Evolutionary conservation across 176 grass and related monocot species (phyloP).

Genomic region (Rhynchospora tenuis): DNA sequence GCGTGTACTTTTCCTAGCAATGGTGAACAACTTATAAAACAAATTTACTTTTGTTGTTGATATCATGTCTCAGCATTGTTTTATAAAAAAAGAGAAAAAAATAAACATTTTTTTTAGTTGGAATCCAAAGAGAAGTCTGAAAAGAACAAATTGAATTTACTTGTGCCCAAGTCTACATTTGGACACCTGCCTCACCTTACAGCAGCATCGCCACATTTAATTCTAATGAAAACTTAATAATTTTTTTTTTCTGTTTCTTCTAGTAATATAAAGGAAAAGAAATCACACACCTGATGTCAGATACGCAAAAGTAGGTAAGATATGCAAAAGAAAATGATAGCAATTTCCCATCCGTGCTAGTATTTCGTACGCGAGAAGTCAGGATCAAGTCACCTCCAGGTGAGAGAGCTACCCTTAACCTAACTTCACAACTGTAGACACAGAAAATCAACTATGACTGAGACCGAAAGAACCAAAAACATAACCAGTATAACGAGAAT

Average conservation of each 20-base stretch:
- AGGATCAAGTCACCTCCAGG: conserved; percentile 66
- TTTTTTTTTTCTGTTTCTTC: background rate
- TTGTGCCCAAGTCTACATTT: background rate
- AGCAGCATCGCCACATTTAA: background rate
- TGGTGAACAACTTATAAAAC: background rate
- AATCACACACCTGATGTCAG: conserved; percentile 50
- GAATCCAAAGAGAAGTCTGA: background rate
- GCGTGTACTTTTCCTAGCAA: background rate
- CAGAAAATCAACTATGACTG: conserved; percentile 6
- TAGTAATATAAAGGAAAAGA: background rate
- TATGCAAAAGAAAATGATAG: conserved; percentile 91
- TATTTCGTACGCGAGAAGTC: conserved; percentile 82
- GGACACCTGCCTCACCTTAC: background rate
- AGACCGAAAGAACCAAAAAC: conserved; percentile 11
- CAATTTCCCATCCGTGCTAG: conserved; percentile 57
- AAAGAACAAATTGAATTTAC: conserved; percentile 1
- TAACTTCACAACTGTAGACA: conserved; percentile 57
- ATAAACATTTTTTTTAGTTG: background rate
- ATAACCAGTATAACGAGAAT: background rate
- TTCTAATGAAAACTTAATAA: background rate
- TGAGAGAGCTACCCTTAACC: conserved; percentile 74
- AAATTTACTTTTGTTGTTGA: background rate
- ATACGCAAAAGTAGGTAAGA: conserved; percentile 72
- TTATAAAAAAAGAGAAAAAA: background rate
- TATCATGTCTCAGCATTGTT: background rate